Percentiles rank a stretch among this genome's conserved stretches.
phyloP scores from a whole-genome alignment of 1,284 basidiomycete species.

The Tilletiopsis washingtonensis region DNA sequence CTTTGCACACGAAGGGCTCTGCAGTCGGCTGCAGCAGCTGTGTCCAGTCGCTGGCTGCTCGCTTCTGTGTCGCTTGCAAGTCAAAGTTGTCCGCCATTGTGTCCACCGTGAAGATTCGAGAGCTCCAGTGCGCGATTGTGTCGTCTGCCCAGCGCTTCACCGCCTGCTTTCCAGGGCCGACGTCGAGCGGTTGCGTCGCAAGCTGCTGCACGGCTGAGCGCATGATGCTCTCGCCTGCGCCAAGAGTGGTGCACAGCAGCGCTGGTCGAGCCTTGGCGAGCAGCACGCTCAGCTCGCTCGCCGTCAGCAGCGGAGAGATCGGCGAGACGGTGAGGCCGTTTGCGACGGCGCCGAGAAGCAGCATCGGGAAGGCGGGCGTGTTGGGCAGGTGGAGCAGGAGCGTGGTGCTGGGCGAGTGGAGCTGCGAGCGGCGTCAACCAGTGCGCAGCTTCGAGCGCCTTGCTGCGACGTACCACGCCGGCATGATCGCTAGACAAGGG shows the following conservation, averaged over 20 bases:
- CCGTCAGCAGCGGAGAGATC: conserved; percentile 46
- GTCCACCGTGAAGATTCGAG: conserved; percentile 15
- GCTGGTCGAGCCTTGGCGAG: conserved; percentile 44
- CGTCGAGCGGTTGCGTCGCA: conserved; percentile 8
- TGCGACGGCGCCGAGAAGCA: conserved; percentile 43
- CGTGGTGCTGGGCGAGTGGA: conserved; percentile 33
- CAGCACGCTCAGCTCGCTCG: conserved; percentile 47
- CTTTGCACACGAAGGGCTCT: background rate
- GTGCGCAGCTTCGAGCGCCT: too few relatives aligned
- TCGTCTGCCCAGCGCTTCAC: conserved; percentile 17
- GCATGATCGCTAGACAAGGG: too few relatives aligned
- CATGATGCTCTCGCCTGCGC: conserved; percentile 31
- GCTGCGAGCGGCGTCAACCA: too few relatives aligned
- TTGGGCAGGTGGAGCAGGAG: conserved; percentile 49
- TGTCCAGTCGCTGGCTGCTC: too few relatives aligned
- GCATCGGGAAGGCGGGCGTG: conserved; percentile 42
- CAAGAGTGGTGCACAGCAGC: conserved; percentile 43
- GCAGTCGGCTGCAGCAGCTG: too few relatives aligned
- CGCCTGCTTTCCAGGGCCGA: conserved; percentile 11
- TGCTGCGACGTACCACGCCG: too few relatives aligned
- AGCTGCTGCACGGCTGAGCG: conserved; percentile 20
- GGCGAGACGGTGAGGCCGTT: conserved; percentile 41
- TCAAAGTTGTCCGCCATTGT: conserved; percentile 1
- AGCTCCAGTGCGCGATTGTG: too few relatives aligned
- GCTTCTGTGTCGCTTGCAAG: too few relatives aligned